These are phyloP conservation scores for Panellus pusillus DNA, from an alignment of 768 basidiomycete genomes.

Conservation along the genomic window DNA sequence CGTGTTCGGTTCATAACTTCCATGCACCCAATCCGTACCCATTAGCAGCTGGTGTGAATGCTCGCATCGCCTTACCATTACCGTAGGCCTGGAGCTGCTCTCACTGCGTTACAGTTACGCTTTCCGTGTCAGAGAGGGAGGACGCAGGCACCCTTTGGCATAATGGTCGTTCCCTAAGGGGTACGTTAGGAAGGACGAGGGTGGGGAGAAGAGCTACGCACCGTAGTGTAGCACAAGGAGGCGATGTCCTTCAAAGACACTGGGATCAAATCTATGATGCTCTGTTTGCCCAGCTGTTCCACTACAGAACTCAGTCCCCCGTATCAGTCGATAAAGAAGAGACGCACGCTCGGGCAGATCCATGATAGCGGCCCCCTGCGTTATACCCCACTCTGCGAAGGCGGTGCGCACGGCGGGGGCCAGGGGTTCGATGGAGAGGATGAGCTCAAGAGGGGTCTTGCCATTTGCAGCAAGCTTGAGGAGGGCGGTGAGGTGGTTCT, in stretches of 20 bases:
- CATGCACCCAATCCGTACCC: no score
- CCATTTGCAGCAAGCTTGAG: slow-evolving; percentile 67
- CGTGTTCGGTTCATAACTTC: no score
- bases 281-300: slow-evolving; percentile 68
- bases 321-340: no score
- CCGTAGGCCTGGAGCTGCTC: no score
- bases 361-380: slow-evolving; percentile 60
- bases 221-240: slow-evolving; percentile 94
- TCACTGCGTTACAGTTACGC: no score
- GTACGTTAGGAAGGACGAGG: neutral
- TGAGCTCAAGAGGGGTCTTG: slow-evolving; percentile 68
- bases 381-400: slow-evolving; percentile 68
- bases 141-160: slow-evolving; percentile 70
- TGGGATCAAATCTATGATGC: slow-evolving; percentile 59
- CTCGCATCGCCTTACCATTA: no score
- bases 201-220: slow-evolving; percentile 35
- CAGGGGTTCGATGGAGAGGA: slow-evolving; percentile 74
- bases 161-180: slow-evolving; percentile 71
- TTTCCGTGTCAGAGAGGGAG: no score
- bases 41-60: no score
- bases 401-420: slow-evolving; percentile 52
- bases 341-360: slow-evolving; percentile 67
- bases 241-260: slow-evolving; percentile 65
- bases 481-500: slow-evolving; percentile 73
- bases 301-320: slow-evolving; percentile 42